Evolutionary conservation across 2,329 filamentous ascomycete species (phyloP).

Genomic region (Parastagonospora nodorum): DNA sequence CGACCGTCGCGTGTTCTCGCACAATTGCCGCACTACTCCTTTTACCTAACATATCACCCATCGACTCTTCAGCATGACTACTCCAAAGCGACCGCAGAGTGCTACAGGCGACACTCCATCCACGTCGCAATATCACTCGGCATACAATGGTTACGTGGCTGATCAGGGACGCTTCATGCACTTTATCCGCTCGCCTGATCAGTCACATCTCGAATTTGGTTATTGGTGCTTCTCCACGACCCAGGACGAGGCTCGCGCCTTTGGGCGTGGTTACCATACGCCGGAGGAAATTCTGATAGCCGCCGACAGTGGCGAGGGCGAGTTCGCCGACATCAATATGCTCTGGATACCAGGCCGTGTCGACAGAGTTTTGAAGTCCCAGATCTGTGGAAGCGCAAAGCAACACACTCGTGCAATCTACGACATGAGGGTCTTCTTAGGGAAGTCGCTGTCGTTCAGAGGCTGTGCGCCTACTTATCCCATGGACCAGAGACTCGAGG

Average conservation of each 20-base stretch:
- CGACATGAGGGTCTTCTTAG: constrained; percentile 15
- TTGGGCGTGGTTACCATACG: constrained; percentile 8
- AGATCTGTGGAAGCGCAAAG: constrained; percentile 9
- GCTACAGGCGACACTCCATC: not conserved
- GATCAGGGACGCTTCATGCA: constrained; percentile 13
- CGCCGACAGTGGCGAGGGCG: constrained; percentile 11
- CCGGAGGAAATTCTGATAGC: constrained; percentile 22
- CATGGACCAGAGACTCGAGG: constrained; percentile 3
- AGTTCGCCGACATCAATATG: constrained; percentile 15
- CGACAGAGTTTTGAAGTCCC: constrained; percentile 1
- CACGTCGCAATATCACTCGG: not conserved
- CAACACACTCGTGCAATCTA: constrained; percentile 18
- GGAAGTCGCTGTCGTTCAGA: constrained; percentile 12
- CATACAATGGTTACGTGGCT: constrained; percentile 10
- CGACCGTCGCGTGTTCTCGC: not conserved
- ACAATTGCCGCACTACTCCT: not conserved
- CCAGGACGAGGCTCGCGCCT: constrained; percentile 21
- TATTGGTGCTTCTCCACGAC: constrained; percentile 21
- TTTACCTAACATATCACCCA: not conserved
- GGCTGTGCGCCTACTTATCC: constrained; percentile 20
- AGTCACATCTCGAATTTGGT: constrained; percentile 7
- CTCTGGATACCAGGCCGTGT: constrained; percentile 20
- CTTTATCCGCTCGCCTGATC: constrained; percentile 4
- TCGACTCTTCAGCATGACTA: not conserved
- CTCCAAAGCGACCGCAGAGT: not conserved